Conservation (phyloP, 1,139 yeast genomes). For the Trichomonascaceae sp. region DNA sequence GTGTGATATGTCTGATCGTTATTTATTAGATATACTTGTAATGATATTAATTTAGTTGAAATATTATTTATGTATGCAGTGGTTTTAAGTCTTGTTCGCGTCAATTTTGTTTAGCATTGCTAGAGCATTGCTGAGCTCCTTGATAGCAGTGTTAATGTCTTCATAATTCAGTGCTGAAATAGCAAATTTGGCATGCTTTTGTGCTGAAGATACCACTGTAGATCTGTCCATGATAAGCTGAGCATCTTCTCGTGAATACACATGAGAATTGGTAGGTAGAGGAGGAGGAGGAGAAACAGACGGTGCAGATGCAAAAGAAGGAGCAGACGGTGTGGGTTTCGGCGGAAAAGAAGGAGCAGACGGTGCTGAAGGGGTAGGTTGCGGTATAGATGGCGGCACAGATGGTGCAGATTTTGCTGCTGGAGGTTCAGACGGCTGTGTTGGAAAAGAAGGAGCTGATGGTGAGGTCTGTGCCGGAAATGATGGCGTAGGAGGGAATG, state of each 20-base stretch:
- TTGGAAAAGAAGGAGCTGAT: conserved; percentile 16
- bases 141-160: conserved; percentile 73
- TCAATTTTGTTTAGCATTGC: conserved; percentile 23
- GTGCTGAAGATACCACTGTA: conserved; percentile 61
- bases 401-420: too few species aligned
- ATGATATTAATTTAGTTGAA: neutral
- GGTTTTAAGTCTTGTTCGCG: neutral
- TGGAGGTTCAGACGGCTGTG: neutral
- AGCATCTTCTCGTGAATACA: conserved; percentile 40
- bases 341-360: conserved; percentile 12
- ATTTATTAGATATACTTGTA: neutral
- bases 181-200: conserved; percentile 85
- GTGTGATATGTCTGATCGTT: conserved; percentile 11
- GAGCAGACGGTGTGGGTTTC: conserved; percentile 29
- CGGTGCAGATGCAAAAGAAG: conserved; percentile 14
- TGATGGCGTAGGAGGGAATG: too few species aligned
- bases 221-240: conserved; percentile 49
- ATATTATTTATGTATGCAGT: neutral
- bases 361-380: conserved; percentile 17
- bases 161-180: conserved; percentile 92
- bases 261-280: conserved; percentile 22
- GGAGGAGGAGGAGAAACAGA: conserved; percentile 14
- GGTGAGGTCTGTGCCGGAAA: conserved; percentile 4
- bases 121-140: conserved; percentile 64
- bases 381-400: conserved; percentile 10